Evolutionary conservation across 2,329 filamentous ascomycete species (phyloP).

Genomic region (Fusarium protoensiforme): DNA sequence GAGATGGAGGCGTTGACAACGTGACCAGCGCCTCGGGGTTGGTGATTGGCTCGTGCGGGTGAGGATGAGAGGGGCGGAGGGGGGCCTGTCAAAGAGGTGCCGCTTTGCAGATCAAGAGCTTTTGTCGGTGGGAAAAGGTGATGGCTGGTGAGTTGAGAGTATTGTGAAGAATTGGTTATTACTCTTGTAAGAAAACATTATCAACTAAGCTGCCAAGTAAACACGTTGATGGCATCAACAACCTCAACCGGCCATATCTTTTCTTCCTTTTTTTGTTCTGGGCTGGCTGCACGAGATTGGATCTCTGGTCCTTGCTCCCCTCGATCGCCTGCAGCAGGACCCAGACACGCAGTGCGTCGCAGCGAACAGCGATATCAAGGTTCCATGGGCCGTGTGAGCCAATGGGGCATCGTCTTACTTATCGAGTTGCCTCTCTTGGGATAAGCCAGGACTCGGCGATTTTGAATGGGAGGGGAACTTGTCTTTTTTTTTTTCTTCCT

Average conservation of each 20-base stretch:
- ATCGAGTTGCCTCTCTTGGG: conserved; percentile 37
- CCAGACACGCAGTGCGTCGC: conserved; percentile 7
- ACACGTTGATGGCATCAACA: background rate
- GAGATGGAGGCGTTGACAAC: conserved; percentile 31
- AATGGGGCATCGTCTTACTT: conserved; percentile 17
- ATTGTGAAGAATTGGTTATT: background rate
- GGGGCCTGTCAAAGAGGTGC: conserved; percentile 14
- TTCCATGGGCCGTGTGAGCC: background rate
- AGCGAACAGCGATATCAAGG: conserved; percentile 29
- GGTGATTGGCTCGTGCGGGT: conserved; percentile 18
- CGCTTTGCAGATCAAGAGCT: conserved; percentile 14
- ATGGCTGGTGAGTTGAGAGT: background rate
- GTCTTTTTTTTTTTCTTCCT: conserved; percentile 10
- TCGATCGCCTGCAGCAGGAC: conserved; percentile 33
- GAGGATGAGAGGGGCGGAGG: conserved; percentile 6
- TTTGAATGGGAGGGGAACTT: background rate
- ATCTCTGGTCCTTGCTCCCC: conserved; percentile 17
- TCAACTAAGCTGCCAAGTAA: accelerated
- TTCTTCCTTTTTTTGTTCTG: background rate
- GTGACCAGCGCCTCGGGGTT: conserved; percentile 25
- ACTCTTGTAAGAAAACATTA: background rate
- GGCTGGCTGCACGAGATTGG: conserved; percentile 21
- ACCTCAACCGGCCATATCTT: background rate
- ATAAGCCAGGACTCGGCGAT: conserved; percentile 20
- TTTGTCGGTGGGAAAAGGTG: background rate